Conservation (phyloP, 2,329 filamentous ascomycete species). For the Kalaharituber pfeilii region DNA sequence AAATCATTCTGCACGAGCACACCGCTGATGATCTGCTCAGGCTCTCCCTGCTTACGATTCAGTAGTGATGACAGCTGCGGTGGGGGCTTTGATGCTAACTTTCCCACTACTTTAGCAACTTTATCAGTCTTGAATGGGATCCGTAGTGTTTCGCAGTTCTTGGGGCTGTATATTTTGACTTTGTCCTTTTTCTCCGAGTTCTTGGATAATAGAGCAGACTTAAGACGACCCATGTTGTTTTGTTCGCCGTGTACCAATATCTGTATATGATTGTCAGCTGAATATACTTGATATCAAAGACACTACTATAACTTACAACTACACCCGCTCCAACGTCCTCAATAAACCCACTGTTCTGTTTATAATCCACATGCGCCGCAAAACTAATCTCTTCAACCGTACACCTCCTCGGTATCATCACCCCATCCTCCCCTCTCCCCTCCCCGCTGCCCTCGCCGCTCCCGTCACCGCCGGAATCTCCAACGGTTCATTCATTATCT, state of each 20-base stretch:
- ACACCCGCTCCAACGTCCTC: conserved; percentile 84
- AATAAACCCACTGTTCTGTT: conserved; percentile 91
- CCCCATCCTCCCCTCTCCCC: conserved; percentile 48
- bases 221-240: conserved; percentile 93
- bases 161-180: conserved; percentile 81
- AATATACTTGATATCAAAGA: background rate
- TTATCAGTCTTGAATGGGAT: conserved; percentile 96
- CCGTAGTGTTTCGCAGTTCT: conserved; percentile 84
- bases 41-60: conserved; percentile 19
- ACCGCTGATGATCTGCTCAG: conserved; percentile 53
- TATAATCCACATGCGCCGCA: conserved; percentile 88
- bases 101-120: conserved; percentile 86
- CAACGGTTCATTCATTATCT: conserved; percentile 86
- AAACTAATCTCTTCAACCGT: conserved; percentile 91
- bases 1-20: conserved; percentile 96
- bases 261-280: conserved; percentile 30
- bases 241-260: conserved; percentile 95
- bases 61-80: conserved; percentile 30
- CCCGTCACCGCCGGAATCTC: conserved; percentile 91
- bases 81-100: conserved; percentile 65
- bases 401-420: conserved; percentile 81
- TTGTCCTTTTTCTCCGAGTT: conserved; percentile 66
- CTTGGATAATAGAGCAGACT: conserved; percentile 83
- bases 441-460: conserved; percentile 42
- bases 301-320: conserved; percentile 46